Evolutionary conservation across 108 stramenopile species (phyloP), one percentile per base, ranked within the genome.

Genomic region (Nitzschia sp.): DNA sequence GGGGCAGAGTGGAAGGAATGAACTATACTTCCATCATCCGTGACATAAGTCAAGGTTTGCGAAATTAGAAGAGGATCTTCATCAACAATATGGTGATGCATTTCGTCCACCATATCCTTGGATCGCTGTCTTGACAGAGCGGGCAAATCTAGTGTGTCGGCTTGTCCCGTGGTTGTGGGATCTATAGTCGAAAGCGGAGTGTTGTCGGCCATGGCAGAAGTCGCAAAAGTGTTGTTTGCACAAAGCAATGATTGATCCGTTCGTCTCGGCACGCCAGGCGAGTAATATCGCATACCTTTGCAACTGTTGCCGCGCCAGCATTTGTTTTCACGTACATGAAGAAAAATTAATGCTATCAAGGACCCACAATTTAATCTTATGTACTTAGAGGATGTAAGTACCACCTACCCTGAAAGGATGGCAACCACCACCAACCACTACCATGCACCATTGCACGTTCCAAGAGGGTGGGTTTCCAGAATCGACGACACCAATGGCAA

Each of bases 21-120:
- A 17, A 90, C 26, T 10, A 90, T 85, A 57, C 83, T 84, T 44
- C 89, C 92, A 78, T 93, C 89, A 67, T 93, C 92, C 41, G 92
- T 93, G 41, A 93, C 92, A 66, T 90, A 93, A 21, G 92, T 93
- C 53, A 93, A 64, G 3, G 88, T 85, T 65, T 93, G 92, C 5
- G 92, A 90, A 67, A 93, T 93, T 20, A 93, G 74, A 9, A 93
- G 77, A 0, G 92, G 92, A 65, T 93, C 92, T 46, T 93, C 92
- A 50, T 85, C 84, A 22, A 76, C 72, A 22, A 83, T 68, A 21
- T 67, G 75, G 53, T 75, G 66, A 25, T 62, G 71, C 8, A 24
- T n/a, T 17, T 69, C 69, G 14, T 69, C 69, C 19, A 76, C 69
- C 69, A 76, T 69, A 19, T 76, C 75, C 42, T 42, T 67, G 3